These are phyloP conservation scores for Elaeagnus macrophylla DNA, from an alignment of 306 rosid genomes.

Conservation along the genomic window DNA sequence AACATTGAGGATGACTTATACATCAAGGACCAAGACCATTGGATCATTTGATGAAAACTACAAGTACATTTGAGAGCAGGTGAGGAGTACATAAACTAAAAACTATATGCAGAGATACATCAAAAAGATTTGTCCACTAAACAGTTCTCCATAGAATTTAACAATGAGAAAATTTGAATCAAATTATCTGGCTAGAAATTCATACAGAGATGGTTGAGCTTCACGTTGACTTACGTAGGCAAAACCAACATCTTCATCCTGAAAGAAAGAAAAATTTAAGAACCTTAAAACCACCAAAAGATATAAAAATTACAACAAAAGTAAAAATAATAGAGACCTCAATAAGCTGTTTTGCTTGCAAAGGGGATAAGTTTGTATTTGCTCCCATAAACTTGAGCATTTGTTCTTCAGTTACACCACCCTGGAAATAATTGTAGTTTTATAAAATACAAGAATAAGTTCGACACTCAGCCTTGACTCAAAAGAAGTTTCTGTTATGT, in stretches of 20 bases:
- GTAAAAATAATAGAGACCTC: slow-evolving; percentile 57
- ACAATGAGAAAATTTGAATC: slow-evolving; percentile 9
- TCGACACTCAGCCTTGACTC: background rate
- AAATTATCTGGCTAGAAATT: slow-evolving; percentile 31
- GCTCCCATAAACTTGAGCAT: slow-evolving; percentile 97
- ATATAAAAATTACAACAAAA: background rate
- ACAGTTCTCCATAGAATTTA: background rate
- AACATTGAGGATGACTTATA: no score
- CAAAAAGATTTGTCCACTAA: no score
- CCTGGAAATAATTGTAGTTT: slow-evolving; percentile 31
- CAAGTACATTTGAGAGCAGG: no score
- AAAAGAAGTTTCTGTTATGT: background rate
- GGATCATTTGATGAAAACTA: no score
- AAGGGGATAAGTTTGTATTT: slow-evolving; percentile 52
- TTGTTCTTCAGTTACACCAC: slow-evolving; percentile 92
- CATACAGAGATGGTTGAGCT: slow-evolving; percentile 88
- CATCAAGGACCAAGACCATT: no score
- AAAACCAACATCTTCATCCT: slow-evolving; percentile 87
- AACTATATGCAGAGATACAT: no score
- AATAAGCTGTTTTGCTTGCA: slow-evolving; percentile 64
- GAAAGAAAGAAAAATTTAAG: slow-evolving; percentile 24
- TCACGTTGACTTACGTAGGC: slow-evolving; percentile 87
- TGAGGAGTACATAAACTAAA: background rate
- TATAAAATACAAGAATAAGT: background rate
- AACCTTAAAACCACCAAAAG: background rate